Conservation (phyloP, 495 filamentous ascomycete genomes). For the Podospora pseudopauciseta region DNA sequence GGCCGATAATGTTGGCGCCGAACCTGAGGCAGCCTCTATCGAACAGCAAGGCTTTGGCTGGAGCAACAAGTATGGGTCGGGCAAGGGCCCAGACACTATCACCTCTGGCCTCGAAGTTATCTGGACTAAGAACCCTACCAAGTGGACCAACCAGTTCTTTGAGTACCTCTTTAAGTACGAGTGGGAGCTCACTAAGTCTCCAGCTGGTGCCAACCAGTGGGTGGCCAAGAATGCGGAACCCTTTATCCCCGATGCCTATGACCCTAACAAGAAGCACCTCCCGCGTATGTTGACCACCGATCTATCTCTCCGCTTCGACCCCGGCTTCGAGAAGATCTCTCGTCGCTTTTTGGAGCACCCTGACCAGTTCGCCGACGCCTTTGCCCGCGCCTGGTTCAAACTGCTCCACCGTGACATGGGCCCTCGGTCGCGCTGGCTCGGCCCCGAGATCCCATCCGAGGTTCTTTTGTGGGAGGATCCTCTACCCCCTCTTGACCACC, state of each 20-base stretch:
- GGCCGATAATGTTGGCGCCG: constrained; percentile 54
- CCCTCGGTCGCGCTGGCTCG: constrained; percentile 61
- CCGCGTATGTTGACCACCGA: constrained; percentile 69
- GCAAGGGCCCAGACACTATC: constrained; percentile 64
- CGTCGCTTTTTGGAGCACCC: constrained; percentile 62
- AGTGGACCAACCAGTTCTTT: constrained; percentile 65
- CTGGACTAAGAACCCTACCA: constrained; percentile 66
- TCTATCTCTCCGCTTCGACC: constrained; percentile 65
- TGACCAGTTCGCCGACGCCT: constrained; percentile 61
- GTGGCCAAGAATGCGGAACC: constrained; percentile 61
- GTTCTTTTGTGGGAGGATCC: constrained; percentile 63
- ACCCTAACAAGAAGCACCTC: constrained; percentile 60
- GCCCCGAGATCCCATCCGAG: constrained; percentile 65
- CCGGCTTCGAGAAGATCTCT: constrained; percentile 67
- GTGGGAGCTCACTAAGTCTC: constrained; percentile 72
- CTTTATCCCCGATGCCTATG: constrained; percentile 65
- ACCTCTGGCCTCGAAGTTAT: constrained; percentile 70
- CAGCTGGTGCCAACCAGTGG: constrained; percentile 71
- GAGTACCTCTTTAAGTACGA: constrained; percentile 72
- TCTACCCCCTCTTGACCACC: constrained; percentile 52
- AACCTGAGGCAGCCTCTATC: constrained; percentile 59
- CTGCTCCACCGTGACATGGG: constrained; percentile 71
- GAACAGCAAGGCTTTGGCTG: constrained; percentile 67
- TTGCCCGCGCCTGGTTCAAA: constrained; percentile 74
- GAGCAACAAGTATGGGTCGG: constrained; percentile 54